Evolutionary conservation across 352 stramenopile species (phyloP), one percentile per base, ranked within the genome.

Genomic region (Pythium angustatum): DNA sequence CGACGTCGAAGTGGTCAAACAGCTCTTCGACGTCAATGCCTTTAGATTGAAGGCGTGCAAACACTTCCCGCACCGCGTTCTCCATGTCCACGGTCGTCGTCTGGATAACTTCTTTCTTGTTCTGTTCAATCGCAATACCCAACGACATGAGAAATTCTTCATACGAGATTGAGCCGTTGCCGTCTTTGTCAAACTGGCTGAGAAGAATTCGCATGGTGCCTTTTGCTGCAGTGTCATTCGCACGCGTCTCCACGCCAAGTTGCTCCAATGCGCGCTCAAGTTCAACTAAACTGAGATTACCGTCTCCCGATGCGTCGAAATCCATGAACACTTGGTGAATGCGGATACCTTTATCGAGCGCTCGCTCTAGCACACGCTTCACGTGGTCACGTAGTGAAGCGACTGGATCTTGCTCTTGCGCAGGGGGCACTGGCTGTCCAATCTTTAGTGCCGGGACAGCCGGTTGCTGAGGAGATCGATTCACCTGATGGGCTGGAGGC

Each of bases 141-240:
- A 93, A 50, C 2, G 75, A 81, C 26, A 71, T 53, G 10, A 93
- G 68, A 49, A 97, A 96, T 49, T 97, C 90, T 1, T 71, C 58
- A 58, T 96, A 90, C 11, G 87, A 91, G 21, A 97, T 82, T 2
- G 55, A 69, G 0, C 82, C 85, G 47, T 94, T 75, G 19, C 72
- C 66, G 49, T 94, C 71, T 36, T 61, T 63, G 38, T 96, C 84
- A 17, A 94, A 74, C 40, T 81, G 71, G 1, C 21, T 31, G 21
- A 94, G 60, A 2, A 94, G 59, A 5, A 58, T 57, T n/a, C 65
- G 59, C 24, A 93, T 66, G 9, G 38, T 62, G 11, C 43, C 27
- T 27, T 52, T 57, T 4, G 33, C 34, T 14, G 41, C 11, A 11
- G 71, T 68, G 48, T 88, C 60, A 11, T 59, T 68, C 22, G 72